phyloP scores from a whole-genome alignment of 345 rosid species.

The Arabis hirsuta region DNA sequence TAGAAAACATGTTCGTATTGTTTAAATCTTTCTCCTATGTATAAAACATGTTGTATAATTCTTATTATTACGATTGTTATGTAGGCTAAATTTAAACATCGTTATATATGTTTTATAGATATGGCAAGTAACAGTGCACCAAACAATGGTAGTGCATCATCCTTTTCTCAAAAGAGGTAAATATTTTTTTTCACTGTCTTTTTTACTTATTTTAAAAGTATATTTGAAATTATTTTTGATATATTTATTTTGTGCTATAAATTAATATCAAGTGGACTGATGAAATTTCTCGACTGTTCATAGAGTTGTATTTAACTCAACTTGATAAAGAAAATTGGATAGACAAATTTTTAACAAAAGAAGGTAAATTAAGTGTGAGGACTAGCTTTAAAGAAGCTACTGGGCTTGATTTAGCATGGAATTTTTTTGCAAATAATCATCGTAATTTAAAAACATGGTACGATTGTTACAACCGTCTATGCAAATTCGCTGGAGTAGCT shows the following conservation, averaged over 20 bases:
- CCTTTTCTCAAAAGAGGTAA: too few species aligned
- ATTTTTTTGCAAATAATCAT: background rate
- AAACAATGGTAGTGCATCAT: too few species aligned
- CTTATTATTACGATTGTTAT: too few species aligned
- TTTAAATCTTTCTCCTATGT: too few species aligned
- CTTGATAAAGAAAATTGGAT: constrained; percentile 19
- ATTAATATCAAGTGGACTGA: background rate
- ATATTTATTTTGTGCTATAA: background rate
- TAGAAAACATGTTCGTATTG: too few species aligned
- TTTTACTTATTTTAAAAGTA: background rate
- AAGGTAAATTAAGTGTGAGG: background rate
- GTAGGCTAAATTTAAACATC: too few species aligned
- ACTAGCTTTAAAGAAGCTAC: background rate
- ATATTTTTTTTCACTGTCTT: too few species aligned
- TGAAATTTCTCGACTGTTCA: background rate
- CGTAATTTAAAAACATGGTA: background rate
- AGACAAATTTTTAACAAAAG: background rate
- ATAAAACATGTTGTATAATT: too few species aligned
- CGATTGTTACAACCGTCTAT: background rate
- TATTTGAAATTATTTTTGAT: background rate
- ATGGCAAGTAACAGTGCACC: too few species aligned
- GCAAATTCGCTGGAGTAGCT: background rate
- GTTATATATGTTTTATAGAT: too few species aligned
- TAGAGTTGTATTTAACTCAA: background rate
- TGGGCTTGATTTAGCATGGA: background rate